Conservation (phyloP, 148 eudicot genomes). For the Dysphania ambrosioides region DNA sequence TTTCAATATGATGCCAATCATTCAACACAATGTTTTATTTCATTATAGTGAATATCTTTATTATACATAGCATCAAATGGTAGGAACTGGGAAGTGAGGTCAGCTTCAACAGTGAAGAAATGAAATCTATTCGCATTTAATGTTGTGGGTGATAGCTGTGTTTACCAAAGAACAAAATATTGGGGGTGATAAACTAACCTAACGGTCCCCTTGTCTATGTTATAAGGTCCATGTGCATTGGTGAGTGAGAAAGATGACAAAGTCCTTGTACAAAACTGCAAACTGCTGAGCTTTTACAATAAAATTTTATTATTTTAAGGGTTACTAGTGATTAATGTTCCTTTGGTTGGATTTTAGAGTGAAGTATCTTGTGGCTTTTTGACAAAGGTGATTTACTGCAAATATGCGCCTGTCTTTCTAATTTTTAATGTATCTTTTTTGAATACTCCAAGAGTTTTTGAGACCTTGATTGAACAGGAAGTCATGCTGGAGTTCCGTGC, state of each 20-base stretch:
- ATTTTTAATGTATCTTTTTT: no score
- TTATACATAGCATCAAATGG: not conserved
- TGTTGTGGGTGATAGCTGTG: no score
- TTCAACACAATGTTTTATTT: not conserved
- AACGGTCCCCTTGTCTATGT: not conserved
- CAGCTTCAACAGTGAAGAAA: not conserved
- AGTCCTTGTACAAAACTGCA: not conserved
- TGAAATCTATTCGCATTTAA: not conserved
- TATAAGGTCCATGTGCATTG: not conserved
- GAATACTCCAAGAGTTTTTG: not conserved
- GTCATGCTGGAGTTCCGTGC: slow-evolving; percentile 81
- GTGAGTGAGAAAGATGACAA: not conserved
- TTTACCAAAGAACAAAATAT: no score
- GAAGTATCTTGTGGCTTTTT: not conserved
- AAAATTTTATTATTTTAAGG: not conserved
- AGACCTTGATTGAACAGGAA: slow-evolving; percentile 40
- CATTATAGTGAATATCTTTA: not conserved
- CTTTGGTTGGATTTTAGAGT: not conserved
- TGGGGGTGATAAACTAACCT: not conserved
- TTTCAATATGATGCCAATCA: not conserved
- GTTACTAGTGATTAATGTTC: not conserved
- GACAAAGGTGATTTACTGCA: not conserved
- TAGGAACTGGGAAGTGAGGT: not conserved
- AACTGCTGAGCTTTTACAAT: not conserved
- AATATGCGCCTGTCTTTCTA: not conserved